These are phyloP conservation scores for Melanogaster broomeanus DNA, from an alignment of 768 basidiomycete species.

Conservation along the genomic window DNA sequence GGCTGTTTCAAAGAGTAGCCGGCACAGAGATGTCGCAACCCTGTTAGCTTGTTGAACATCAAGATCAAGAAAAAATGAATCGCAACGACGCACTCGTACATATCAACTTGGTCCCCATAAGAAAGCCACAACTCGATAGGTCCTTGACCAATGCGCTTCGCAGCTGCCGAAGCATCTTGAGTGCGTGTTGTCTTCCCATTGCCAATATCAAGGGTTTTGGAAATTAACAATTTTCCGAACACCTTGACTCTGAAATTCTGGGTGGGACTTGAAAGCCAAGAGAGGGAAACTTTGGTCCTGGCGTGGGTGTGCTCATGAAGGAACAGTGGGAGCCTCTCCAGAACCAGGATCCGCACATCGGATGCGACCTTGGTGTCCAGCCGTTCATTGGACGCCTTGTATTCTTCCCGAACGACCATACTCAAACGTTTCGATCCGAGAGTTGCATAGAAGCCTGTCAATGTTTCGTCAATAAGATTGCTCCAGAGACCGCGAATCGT, in stretches of 20 bases:
- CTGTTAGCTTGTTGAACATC: constrained; percentile 38
- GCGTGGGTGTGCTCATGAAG: constrained; percentile 84
- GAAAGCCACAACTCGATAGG: constrained; percentile 82
- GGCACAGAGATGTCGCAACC: constrained; percentile 83
- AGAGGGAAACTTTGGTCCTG: constrained; percentile 57
- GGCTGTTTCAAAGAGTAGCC: constrained; percentile 72
- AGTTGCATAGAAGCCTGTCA: constrained; percentile 66
- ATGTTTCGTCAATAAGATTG: neutral
- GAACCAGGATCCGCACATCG: constrained; percentile 60
- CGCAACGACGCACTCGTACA: constrained; percentile 78
- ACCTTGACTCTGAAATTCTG: constrained; percentile 71
- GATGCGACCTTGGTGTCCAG: constrained; percentile 45
- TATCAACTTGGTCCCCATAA: constrained; percentile 73
- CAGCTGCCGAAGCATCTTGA: constrained; percentile 76
- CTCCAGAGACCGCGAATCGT: neutral
- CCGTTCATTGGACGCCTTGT: constrained; percentile 58
- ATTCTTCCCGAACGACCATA: constrained; percentile 74
- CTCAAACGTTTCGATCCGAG: constrained; percentile 80
- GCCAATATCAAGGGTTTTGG: constrained; percentile 60
- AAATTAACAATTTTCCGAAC: constrained; percentile 63
- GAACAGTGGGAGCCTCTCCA: constrained; percentile 89
- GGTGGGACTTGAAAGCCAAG: constrained; percentile 64
- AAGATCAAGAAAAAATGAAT: neutral
- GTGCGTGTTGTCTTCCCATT: constrained; percentile 48
- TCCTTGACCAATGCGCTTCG: constrained; percentile 51